Conservation (phyloP, 306 rosid species). For the Lupinus albus region DNA sequence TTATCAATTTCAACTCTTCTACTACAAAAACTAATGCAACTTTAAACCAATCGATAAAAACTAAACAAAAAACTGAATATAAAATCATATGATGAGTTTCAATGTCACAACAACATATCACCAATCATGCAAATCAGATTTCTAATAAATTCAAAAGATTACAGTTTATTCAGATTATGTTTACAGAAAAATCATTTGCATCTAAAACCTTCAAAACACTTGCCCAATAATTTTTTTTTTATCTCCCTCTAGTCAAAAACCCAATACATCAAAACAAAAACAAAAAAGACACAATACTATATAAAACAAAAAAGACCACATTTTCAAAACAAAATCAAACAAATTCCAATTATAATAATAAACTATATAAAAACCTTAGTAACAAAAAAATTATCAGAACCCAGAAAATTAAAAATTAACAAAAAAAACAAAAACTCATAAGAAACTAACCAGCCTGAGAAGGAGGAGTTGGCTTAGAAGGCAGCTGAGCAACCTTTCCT, state of each 20-base stretch:
- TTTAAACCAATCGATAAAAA: background rate
- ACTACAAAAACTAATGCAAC: background rate
- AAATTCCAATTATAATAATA: background rate
- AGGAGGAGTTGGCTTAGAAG: constrained; percentile 84
- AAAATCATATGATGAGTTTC: background rate
- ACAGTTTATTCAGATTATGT: background rate
- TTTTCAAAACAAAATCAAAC: background rate
- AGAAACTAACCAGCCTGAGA: constrained; percentile 76
- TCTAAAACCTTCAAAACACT: too few species aligned
- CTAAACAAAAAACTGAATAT: background rate
- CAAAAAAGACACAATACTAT: background rate
- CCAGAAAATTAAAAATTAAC: background rate
- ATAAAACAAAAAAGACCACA: background rate
- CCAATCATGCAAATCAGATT: background rate
- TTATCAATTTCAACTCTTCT: background rate
- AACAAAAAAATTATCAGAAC: too few species aligned
- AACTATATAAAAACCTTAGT: background rate
- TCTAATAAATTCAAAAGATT: background rate
- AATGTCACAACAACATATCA: background rate
- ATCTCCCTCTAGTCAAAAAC: background rate
- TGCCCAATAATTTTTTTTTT: too few species aligned
- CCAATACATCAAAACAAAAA: background rate
- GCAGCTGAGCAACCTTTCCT: constrained; percentile 43
- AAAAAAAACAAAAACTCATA: background rate
- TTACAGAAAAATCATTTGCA: too few species aligned